These are phyloP conservation scores for Mycena alexandri DNA, from an alignment of 768 basidiomycete species.

Conservation along the genomic window DNA sequence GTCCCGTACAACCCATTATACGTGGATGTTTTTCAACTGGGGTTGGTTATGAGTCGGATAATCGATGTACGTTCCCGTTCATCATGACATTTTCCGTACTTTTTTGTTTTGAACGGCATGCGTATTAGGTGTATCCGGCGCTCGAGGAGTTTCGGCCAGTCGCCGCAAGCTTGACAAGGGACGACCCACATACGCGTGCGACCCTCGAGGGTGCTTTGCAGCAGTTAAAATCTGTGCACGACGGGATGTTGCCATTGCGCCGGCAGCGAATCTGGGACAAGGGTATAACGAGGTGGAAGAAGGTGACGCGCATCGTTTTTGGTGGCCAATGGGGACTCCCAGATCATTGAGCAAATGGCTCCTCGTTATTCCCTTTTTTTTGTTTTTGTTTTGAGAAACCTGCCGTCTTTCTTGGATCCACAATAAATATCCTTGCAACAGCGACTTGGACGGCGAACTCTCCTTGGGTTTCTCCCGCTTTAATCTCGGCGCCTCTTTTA, in stretches of 20 bases:
- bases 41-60: no score
- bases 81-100: constrained; percentile 8
- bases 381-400: no score
- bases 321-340: no score
- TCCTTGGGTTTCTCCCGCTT: no score
- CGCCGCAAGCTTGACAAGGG: not conserved
- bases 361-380: no score
- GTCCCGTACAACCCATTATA: not conserved
- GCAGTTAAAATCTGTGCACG: not conserved
- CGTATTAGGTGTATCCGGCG: constrained; percentile 1
- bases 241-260: constrained; percentile 1
- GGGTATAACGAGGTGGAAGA: constrained; percentile 3
- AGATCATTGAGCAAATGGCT: no score
- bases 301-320: not conserved
- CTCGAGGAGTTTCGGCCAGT: not conserved
- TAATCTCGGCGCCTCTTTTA: no score
- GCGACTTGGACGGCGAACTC: no score
- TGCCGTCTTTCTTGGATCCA: no score
- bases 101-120: not conserved
- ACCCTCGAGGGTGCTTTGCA: constrained; percentile 2
- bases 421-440: no score
- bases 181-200: not conserved
- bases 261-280: constrained; percentile 1
- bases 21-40: no score
- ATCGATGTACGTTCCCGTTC: not conserved